Evolutionary conservation across 208 protist genomes (phyloP), one percentile per base, ranked within the genome.

Genomic region (Wallacemonas sp.): DNA sequence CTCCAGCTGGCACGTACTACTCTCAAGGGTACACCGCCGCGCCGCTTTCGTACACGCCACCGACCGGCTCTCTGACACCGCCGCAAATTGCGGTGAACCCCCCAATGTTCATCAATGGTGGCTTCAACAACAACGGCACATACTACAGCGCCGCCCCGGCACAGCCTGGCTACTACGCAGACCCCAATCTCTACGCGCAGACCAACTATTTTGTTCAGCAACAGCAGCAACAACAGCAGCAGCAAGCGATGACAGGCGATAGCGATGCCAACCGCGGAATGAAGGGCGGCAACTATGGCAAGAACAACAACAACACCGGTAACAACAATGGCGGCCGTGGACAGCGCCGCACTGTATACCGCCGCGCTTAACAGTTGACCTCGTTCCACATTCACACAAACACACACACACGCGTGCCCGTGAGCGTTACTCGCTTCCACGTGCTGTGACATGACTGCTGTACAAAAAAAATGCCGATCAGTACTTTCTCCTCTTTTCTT

Each of bases 231-330:
- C 45, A 58, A 33, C 62, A 55, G 14, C 59, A 64, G 55, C 55
- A 49, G 44, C 49, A 12, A 4, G 4, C 5, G 49, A 56, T 56
- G 51, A 14, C 15, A 27, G 33, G 33, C 24, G 38, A 24, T 15
- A 1, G 45, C 3, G 36, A 21, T 39, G 27, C 44, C 55, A 60
- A 0, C 17, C 24, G 9, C 34, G 30, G 46, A 24, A 56, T 1
- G 38, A 54, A 42, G 27, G 17, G 15, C 47, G 53, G 28, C 47
- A 77, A 62, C 54, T 12, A 12, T 15, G 39, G 55, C 27, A 72
- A 56, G 30, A 12, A 60, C 46, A 74, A 45, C 42, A 80, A 46
- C 67, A 66, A 34, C 72, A 71, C 21, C 42, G 64, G 21, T 36
- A 53, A 26, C 34, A 41, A 58, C 41, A 46, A n/a, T 24, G 31